These are phyloP conservation scores for Alternaria sp. DNA, from an alignment of 2,329 filamentous ascomycete genomes.

Conservation along the genomic window DNA sequence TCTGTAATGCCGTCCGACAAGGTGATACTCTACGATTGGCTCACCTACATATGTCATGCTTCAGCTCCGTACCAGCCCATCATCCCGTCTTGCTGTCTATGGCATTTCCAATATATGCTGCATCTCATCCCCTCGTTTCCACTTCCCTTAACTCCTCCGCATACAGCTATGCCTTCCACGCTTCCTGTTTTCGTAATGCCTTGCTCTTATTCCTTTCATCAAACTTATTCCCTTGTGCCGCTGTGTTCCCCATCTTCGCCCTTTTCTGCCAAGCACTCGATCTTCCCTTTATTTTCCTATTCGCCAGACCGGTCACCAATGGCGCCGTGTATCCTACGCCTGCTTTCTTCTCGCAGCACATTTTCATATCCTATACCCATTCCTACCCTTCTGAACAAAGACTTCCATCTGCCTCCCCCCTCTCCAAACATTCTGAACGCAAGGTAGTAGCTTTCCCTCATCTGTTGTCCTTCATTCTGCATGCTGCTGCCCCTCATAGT, in stretches of 20 bases:
- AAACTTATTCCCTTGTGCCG: neutral
- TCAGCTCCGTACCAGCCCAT: neutral
- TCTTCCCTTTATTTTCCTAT: too few species aligned
- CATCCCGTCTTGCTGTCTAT: neutral
- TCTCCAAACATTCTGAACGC: neutral
- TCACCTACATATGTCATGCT: neutral
- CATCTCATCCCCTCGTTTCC: neutral
- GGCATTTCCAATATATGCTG: neutral
- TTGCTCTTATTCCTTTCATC: too few species aligned
- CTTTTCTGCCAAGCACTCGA: neutral
- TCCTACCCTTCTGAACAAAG: neutral
- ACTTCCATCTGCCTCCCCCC: neutral
- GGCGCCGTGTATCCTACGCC: neutral
- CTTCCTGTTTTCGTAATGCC: too few species aligned
- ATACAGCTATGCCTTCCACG: neutral
- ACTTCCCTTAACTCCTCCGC: neutral
- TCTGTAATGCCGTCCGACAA: neutral
- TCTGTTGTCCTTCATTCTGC: neutral
- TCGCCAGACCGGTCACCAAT: neutral
- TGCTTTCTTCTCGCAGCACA: neutral
- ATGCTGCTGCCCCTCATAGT: slow-evolving; percentile 11
- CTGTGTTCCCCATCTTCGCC: neutral
- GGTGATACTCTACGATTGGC: neutral
- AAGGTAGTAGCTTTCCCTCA: neutral
- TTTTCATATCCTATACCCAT: neutral